Base-by-base conservation (phyloP, 2,329 filamentous ascomycete genomes). In the Hypoxylon sp. region DNA sequence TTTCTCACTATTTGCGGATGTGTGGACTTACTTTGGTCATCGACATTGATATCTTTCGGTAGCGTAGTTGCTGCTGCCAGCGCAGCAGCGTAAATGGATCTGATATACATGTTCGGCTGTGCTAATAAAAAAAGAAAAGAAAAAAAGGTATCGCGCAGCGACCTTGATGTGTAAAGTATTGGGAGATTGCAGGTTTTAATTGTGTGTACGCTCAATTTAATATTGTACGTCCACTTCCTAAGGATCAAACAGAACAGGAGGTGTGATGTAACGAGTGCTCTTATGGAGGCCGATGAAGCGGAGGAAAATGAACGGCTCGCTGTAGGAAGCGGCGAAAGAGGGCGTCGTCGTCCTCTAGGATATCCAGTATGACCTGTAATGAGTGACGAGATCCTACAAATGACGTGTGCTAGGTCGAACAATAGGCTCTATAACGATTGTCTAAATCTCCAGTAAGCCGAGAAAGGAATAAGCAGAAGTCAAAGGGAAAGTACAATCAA, bases 31-130 rank as follows among this genome's bases (percentile, higher is more conserved):
- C 75, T 54, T 44, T 63, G 56, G 50, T 76, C 68, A 51, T 67
- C 70, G 57, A 83, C 74, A 57, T 84, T 73, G 33, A 85, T 74
- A 20, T 80, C 71, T 56, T 76, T 78, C 6, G 80, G 80, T 14
- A 74, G 65, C 20, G 76, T 69, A 26, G 78, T 71, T 48, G 69
- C 70, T 5, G 70, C 71, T 32, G 70, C 74, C 56, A 70, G 68
- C 16, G 72, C 67, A 36, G 73, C 72, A n/a, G 69, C 69, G 40
- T 63, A 61, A 44, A 71, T 45, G 18, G 74, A 73, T 66, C 75
- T 78, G 57, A 74, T 46, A 53, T 76, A 76, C 70, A 73, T 73
- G 33, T 62, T 67, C 7, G 18, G 38, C n/a, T 56, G 40, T 28
- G 20, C 33, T 30, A 18, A 26, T 16, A 44, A 54, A 61, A 46